Base-by-base conservation (phyloP, 768 basidiomycete genomes). In the Tricholoma matsutake region DNA sequence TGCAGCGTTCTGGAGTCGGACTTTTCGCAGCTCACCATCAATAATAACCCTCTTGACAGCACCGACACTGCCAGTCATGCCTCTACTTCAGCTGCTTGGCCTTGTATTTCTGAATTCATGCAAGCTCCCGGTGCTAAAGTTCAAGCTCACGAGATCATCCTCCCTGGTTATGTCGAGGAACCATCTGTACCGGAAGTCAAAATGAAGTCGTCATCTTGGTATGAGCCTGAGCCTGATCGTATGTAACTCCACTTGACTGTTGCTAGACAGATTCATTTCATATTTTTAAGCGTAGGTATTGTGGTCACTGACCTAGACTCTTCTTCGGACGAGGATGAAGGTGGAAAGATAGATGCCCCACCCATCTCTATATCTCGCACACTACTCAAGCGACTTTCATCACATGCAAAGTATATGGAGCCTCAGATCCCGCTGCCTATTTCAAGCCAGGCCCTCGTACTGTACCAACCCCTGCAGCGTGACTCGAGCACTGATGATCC, bases 171-270 rank as follows among this genome's bases (percentile, higher is more conserved):
- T 20, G 67, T 81, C 55, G 82, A 85, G 62, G 82, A 83, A 56
- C 72, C 73, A 0, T 56, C 65, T 16, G 66, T 75, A 8, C 80
- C 75, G 18, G 88, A 91, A 58, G 76, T 86, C 2, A 81, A 79
- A 51, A 92, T 92, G 89, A 85, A 83, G 62, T 66, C 70, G 8
- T 78, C 78, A 8, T 83, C 85, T 31, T 88, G 86, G 86, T 88
- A 86, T 67, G 87, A 88, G 68, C 80, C 83, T 4, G 89, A 88
- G 67, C 86, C 82, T 64, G 83, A 88, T 68, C 76, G 90, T 91
- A 72, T 65, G 86, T 80, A 32, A 56, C 35, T 34, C 64, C 32
- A 14, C 63, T 25, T 63, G 8, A 37, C 55, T 28, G 41, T 51
- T 52, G 13, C 62, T 37, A 29, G 56, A 28, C 32, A 20, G 18